Evolutionary conservation across 495 filamentous ascomycete species (phyloP).

Genomic region (Penicillium psychrofluorescens): DNA sequence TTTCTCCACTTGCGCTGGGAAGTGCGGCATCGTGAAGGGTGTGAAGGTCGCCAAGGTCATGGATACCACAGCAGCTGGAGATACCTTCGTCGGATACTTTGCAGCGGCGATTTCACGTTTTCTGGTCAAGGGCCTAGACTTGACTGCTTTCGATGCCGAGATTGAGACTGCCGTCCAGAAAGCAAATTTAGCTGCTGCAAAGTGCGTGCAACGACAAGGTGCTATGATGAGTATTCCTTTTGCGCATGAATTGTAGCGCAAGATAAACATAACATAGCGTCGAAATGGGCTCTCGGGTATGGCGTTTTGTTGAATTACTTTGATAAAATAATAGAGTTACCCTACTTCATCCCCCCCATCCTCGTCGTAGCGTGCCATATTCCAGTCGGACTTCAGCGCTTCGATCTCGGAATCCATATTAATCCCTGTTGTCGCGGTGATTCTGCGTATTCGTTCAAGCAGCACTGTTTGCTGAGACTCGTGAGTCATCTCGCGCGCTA

Average conservation of each 20-base stretch:
- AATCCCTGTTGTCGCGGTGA: conserved; percentile 13
- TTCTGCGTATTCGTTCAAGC: conserved; percentile 5
- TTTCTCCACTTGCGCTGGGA: conserved; percentile 31
- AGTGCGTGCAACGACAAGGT: conserved; percentile 13
- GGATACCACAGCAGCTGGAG: conserved; percentile 82
- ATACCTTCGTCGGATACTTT: conserved; percentile 65
- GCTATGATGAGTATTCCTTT: conserved; percentile 22
- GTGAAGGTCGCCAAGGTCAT: conserved; percentile 57
- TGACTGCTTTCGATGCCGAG: conserved; percentile 12
- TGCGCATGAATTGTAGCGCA: conserved; percentile 14
- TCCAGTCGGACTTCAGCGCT: conserved; percentile 10
- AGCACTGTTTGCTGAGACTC: conserved; percentile 16
- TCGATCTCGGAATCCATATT: conserved; percentile 11
- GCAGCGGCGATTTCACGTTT: conserved; percentile 14
- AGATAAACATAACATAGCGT: background rate
- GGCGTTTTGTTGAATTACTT: background rate
- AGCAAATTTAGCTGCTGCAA: conserved; percentile 18
- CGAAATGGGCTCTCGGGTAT: background rate
- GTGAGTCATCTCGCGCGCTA: conserved; percentile 19
- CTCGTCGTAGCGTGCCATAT: conserved; percentile 15
- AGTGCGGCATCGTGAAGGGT: conserved; percentile 34
- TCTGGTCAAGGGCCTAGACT: conserved; percentile 4
- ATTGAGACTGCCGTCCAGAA: conserved; percentile 11
- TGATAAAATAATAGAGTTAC: conserved; percentile 8
- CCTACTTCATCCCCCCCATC: conserved; percentile 9